phyloP scores from a whole-genome alignment of 192 early-diverging fungal genomes.

The Gonapodya prolifera region DNA sequence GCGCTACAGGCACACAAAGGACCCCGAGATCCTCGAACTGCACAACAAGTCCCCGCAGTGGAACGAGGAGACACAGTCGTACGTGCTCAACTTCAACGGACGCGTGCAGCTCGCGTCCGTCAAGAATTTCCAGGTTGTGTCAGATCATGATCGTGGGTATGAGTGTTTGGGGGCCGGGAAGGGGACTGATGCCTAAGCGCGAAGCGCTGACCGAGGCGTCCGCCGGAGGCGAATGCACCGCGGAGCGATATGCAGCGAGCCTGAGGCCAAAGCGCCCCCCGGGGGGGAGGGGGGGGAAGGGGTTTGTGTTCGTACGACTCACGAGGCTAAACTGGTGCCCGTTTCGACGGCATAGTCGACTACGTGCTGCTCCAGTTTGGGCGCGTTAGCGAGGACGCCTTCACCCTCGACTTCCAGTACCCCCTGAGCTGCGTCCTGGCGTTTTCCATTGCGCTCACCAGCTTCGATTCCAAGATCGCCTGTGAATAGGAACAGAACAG shows the following conservation, averaged over 20 bases:
- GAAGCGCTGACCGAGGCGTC: too few relatives aligned
- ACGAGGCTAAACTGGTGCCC: too few relatives aligned
- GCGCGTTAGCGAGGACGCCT: slow-evolving; percentile 53
- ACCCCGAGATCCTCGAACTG: slow-evolving; percentile 53
- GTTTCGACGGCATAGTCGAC: slow-evolving; percentile 43
- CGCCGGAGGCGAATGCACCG: too few relatives aligned
- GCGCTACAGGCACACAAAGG: slow-evolving; percentile 35
- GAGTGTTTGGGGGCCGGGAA: background rate
- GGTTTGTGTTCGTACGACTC: too few relatives aligned
- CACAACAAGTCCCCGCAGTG: slow-evolving; percentile 91
- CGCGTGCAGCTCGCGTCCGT: slow-evolving; percentile 79
- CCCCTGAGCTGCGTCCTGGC: slow-evolving; percentile 81
- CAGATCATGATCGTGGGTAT: slow-evolving; percentile 70
- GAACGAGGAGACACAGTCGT: slow-evolving; percentile 80
- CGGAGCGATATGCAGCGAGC: too few relatives aligned
- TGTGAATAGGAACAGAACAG: slow-evolving; percentile 47
- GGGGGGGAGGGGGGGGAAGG: too few relatives aligned
- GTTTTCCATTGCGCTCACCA: slow-evolving; percentile 78
- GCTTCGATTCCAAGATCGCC: slow-evolving; percentile 80
- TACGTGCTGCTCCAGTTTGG: slow-evolving; percentile 95
- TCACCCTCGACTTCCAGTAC: slow-evolving; percentile 84
- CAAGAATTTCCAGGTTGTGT: slow-evolving; percentile 96
- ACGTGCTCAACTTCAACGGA: slow-evolving; percentile 87
- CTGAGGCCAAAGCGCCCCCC: too few relatives aligned
- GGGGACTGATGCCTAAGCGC: too few relatives aligned